These are phyloP conservation scores for Andrographis paniculata DNA, from an alignment of 305 asterid species.

Conservation along the genomic window DNA sequence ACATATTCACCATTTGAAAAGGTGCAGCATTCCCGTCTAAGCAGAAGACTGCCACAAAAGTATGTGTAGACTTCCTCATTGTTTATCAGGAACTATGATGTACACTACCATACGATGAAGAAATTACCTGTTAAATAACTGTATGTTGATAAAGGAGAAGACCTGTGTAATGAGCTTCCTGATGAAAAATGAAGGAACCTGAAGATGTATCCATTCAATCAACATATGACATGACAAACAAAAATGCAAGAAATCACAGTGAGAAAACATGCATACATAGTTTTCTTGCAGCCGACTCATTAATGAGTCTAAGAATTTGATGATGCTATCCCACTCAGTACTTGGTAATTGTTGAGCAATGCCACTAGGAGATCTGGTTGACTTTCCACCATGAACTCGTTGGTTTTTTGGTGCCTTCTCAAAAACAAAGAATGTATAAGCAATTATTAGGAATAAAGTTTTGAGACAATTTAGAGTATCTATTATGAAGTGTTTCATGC, in stretches of 20 bases:
- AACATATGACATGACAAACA: constrained; percentile 12
- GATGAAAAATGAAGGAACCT: constrained; percentile 98
- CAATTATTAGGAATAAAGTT: constrained; percentile 2
- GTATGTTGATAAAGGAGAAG: constrained; percentile 86
- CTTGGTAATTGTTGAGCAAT: constrained; percentile 65
- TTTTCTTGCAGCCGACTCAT: constrained; percentile 68
- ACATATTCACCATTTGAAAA: constrained; percentile 93
- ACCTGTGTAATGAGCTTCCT: constrained; percentile 93
- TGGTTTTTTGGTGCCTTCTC: constrained; percentile 80
- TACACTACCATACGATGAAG: constrained; percentile 6
- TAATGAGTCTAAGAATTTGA: constrained; percentile 82
- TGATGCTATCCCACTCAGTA: constrained; percentile 91
- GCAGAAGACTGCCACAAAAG: constrained; percentile 56
- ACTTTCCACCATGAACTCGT: constrained; percentile 93
- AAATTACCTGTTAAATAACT: constrained; percentile 91
- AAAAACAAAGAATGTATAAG: constrained; percentile 13
- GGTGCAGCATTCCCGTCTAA: constrained; percentile 96
- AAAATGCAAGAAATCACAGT: not conserved
- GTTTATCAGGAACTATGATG: not conserved
- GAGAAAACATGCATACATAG: constrained; percentile 36
- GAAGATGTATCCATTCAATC: constrained; percentile 20
- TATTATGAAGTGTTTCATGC: not conserved
- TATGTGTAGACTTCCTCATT: constrained; percentile 7
- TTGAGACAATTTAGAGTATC: not conserved
- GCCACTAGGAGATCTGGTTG: constrained; percentile 73